A percentile compares a stretch with the other conserved stretches of the same genome.
These are phyloP conservation scores for Urtica urens DNA, from an alignment of 306 rosid species.

Conservation along the genomic window DNA sequence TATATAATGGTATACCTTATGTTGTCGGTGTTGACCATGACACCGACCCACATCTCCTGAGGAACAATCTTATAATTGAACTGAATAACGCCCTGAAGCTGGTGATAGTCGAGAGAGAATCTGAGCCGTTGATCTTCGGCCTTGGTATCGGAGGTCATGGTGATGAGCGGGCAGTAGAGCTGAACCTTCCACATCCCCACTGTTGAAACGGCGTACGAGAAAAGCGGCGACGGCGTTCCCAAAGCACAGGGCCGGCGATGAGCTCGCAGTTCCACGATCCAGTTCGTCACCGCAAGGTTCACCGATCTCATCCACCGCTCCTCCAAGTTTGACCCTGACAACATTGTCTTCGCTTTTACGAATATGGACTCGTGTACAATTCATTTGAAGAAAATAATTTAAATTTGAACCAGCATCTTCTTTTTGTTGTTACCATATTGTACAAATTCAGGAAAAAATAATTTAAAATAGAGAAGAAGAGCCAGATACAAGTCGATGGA, in stretches of 20 bases:
- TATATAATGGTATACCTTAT: constrained; percentile 44
- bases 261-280: constrained; percentile 55
- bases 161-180: constrained; percentile 70
- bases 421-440: too few relatives aligned
- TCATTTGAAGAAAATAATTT: too few relatives aligned
- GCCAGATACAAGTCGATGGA: too few relatives aligned
- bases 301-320: constrained; percentile 90
- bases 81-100: constrained; percentile 82
- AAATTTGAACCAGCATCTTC: too few relatives aligned
- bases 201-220: constrained; percentile 54
- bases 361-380: too few relatives aligned
- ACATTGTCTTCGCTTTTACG: too few relatives aligned
- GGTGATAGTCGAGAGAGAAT: constrained; percentile 72
- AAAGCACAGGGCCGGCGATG: constrained; percentile 2
- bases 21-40: constrained; percentile 60
- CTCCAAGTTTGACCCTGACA: constrained; percentile 78
- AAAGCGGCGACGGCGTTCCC: constrained; percentile 61
- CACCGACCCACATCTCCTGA: constrained; percentile 60
- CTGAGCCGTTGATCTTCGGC: constrained; percentile 52
- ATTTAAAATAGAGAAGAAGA: too few relatives aligned
- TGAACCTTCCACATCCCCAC: constrained; percentile 79
- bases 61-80: constrained; percentile 49
- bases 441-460: too few relatives aligned
- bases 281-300: constrained; percentile 77
- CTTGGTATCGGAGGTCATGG: constrained; percentile 41